Evolutionary conservation across 1,284 basidiomycete species (phyloP).

Genomic region (Phylloboletellus chloephorus): DNA sequence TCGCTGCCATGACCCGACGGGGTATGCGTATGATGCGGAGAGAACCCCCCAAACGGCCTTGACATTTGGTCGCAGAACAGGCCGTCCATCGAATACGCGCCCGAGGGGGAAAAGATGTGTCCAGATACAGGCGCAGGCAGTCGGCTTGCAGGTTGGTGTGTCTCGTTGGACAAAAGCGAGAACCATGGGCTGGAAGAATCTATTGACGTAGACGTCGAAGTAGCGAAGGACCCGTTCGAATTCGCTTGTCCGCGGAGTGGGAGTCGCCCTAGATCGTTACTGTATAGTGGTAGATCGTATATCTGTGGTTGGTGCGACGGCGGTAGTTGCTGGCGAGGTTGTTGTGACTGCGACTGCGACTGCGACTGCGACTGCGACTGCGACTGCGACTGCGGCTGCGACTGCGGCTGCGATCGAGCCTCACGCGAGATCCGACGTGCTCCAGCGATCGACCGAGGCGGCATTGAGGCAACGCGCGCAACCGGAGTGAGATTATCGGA

Average conservation of each 20-base stretch:
- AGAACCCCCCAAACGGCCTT: slow-evolving; percentile 11
- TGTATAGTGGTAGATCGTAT: slow-evolving; percentile 48
- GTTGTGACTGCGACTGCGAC: slow-evolving; percentile 9
- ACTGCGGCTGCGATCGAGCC: neutral
- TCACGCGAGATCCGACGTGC: slow-evolving; percentile 31
- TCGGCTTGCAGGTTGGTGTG: neutral
- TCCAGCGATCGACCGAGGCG: slow-evolving; percentile 31
- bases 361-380: slow-evolving; percentile 11
- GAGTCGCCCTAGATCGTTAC: slow-evolving; percentile 51
- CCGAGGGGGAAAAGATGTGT: slow-evolving; percentile 7
- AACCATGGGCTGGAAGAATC: slow-evolving; percentile 23
- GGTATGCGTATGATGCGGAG: slow-evolving; percentile 7
- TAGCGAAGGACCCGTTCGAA: slow-evolving; percentile 4
- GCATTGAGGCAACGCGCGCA: slow-evolving; percentile 3
- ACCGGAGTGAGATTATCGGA: slow-evolving; percentile 35
- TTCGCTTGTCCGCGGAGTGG: slow-evolving; percentile 43
- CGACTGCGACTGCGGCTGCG: neutral
- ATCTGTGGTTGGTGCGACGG: slow-evolving; percentile 1
- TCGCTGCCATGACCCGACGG: neutral
- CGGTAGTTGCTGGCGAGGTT: slow-evolving; percentile 4
- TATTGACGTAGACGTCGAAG: slow-evolving; percentile 3
- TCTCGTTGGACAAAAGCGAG: slow-evolving; percentile 7
- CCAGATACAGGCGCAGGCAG: slow-evolving; percentile 3
- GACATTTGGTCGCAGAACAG: slow-evolving; percentile 24
- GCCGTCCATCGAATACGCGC: slow-evolving; percentile 22